These are phyloP conservation scores for Tillandsia leiboldiana DNA, from an alignment of 176 grass and related monocot genomes.

Conservation along the genomic window DNA sequence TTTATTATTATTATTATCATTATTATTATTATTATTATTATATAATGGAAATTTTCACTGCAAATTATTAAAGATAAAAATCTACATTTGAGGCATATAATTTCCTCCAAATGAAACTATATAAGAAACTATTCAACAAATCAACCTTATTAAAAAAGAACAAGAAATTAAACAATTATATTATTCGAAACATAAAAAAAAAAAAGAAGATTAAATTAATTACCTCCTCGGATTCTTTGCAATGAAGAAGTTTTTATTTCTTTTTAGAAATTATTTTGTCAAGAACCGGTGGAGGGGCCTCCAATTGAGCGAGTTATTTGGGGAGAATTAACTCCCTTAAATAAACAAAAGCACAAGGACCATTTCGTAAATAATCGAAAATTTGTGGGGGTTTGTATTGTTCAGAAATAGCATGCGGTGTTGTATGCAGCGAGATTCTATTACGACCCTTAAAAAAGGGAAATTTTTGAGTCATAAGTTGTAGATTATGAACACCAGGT, in stretches of 20 bases:
- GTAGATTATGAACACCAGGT: no score
- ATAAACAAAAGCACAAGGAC: neutral
- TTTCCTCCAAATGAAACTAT: no score
- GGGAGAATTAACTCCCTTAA: neutral
- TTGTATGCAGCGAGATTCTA: neutral
- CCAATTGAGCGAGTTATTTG: neutral
- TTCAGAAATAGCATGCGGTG: neutral
- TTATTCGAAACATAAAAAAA: no score
- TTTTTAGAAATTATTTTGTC: neutral
- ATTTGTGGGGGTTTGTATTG: neutral
- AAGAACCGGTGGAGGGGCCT: neutral
- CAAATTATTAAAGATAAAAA: no score
- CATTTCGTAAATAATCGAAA: neutral
- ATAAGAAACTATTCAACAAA: no score
- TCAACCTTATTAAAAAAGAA: neutral
- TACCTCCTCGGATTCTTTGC: constrained; percentile 1
- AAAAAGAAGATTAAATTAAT: neutral
- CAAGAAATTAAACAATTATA: neutral
- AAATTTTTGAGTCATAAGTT: neutral
- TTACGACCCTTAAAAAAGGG: neutral
- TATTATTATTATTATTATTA: no score
- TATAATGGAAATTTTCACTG: no score
- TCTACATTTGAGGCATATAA: no score
- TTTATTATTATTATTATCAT: no score
- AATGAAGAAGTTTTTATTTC: neutral